Conservation (phyloP, 1,139 yeast species). For the Pneumocystis murina region DNA sequence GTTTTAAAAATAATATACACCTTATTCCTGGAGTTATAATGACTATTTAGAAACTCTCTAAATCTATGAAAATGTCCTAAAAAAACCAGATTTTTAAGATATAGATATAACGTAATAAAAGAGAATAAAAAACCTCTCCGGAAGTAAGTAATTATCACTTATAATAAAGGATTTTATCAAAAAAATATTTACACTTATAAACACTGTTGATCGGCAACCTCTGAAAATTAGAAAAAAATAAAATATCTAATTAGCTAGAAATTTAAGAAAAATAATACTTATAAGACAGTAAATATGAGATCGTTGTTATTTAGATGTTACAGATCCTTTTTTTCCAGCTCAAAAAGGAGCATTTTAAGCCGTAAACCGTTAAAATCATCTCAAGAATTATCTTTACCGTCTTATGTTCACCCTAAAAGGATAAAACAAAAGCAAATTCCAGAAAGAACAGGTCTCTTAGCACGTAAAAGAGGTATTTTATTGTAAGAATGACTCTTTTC, state of each 20-base stretch:
- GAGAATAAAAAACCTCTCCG: too few relatives aligned
- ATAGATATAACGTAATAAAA: too few relatives aligned
- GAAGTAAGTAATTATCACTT: not conserved
- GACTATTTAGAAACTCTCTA: too few relatives aligned
- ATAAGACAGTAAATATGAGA: not conserved
- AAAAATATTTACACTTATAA: too few relatives aligned
- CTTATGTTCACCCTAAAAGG: not conserved
- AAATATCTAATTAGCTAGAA: not conserved
- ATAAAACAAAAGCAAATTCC: not conserved
- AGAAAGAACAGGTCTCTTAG: not conserved
- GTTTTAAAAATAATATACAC: not conserved
- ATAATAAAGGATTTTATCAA: conserved; percentile 9
- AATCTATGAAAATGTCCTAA: too few relatives aligned
- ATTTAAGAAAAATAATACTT: not conserved
- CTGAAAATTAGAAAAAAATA: not conserved
- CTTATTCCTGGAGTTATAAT: too few relatives aligned
- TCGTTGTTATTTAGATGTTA: not conserved
- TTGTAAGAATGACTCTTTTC: not conserved
- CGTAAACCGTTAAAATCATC: too few relatives aligned
- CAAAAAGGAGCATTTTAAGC: not conserved
- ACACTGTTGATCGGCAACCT: not conserved
- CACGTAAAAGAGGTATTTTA: not conserved
- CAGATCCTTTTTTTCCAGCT: not conserved
- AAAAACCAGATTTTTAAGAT: too few relatives aligned
- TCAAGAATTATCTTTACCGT: not conserved